Evolutionary conservation across 1,284 basidiomycete species (phyloP).

Genomic region (Papiliotrema nemorosa): DNA sequence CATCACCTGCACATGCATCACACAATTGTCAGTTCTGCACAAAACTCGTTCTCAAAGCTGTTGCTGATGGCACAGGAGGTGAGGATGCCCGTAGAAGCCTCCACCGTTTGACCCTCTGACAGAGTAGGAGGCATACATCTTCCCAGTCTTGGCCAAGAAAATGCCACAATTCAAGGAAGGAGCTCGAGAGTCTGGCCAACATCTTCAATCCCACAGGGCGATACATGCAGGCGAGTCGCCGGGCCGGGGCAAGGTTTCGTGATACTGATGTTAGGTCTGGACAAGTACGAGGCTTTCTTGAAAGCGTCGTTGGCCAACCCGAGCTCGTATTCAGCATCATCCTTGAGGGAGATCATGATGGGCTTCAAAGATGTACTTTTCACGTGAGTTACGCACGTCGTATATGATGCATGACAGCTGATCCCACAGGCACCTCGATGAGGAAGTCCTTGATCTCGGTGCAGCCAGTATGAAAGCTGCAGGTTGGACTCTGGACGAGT

Average conservation of each 20-base stretch:
- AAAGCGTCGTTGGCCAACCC: slow-evolving; percentile 55
- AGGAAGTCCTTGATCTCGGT: slow-evolving; percentile 63
- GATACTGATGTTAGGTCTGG: slow-evolving; percentile 53
- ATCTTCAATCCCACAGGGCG: slow-evolving; percentile 60
- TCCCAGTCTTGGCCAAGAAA: slow-evolving; percentile 61
- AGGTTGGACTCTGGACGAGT: slow-evolving; percentile 60
- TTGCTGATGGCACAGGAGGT: slow-evolving; percentile 7
- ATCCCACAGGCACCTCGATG: slow-evolving; percentile 56
- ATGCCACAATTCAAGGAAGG: slow-evolving; percentile 59
- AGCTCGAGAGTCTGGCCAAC: slow-evolving; percentile 52
- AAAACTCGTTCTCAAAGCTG: neutral
- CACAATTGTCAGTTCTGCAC: slow-evolving; percentile 57
- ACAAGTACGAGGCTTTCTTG: slow-evolving; percentile 55
- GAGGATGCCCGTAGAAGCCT: neutral
- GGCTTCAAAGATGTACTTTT: slow-evolving; percentile 64
- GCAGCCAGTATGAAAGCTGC: slow-evolving; percentile 63
- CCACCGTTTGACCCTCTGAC: neutral
- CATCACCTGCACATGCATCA: slow-evolving; percentile 64
- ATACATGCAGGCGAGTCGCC: slow-evolving; percentile 60
- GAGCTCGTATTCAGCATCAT: slow-evolving; percentile 56
- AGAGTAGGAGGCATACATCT: slow-evolving; percentile 54
- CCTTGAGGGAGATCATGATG: slow-evolving; percentile 61
- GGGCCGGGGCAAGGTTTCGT: neutral
- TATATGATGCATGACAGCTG: neutral
- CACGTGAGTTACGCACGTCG: slow-evolving; percentile 26